These are phyloP conservation scores for Plantago coronopus DNA, from an alignment of 305 asterid genomes.

Conservation along the genomic window DNA sequence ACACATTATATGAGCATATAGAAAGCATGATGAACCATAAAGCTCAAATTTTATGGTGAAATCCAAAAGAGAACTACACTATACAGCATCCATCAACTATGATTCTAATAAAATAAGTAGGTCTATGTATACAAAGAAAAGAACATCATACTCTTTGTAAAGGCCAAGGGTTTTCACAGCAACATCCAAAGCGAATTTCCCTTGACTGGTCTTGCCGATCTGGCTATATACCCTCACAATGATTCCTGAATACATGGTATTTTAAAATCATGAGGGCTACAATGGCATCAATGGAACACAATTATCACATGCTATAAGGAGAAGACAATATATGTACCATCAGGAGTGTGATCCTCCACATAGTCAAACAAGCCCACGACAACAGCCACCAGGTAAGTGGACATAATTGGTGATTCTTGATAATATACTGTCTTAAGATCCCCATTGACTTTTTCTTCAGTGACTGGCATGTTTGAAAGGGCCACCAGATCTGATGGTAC, in stretches of 20 bases:
- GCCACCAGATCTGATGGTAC: constrained; percentile 89
- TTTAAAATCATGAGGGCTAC: constrained; percentile 12
- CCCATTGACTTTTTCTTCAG: constrained; percentile 62
- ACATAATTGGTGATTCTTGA: constrained; percentile 97
- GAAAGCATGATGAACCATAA: neutral
- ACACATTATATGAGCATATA: constrained; percentile 11
- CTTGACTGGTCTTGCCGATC: constrained; percentile 83
- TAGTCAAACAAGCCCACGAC: constrained; percentile 95
- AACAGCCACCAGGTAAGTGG: constrained; percentile 96
- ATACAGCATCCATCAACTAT: neutral
- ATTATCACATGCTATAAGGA: constrained; percentile 15
- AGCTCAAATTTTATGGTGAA: neutral
- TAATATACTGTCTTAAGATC: constrained; percentile 69
- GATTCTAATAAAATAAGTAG: neutral
- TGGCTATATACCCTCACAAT: constrained; percentile 83
- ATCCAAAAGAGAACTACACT: neutral
- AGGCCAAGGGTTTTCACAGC: constrained; percentile 90
- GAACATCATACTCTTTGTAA: constrained; percentile 63
- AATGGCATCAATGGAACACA: constrained; percentile 1
- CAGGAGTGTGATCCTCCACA: constrained; percentile 88
- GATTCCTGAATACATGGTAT: constrained; percentile 49
- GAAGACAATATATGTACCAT: constrained; percentile 46
- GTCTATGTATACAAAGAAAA: constrained; percentile 14
- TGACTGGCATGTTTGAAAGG: constrained; percentile 90
- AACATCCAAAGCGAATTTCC: constrained; percentile 85